These are phyloP conservation scores for Phialemoniopsis sp. DNA, from an alignment of 2,329 filamentous ascomycete genomes.

Conservation along the genomic window DNA sequence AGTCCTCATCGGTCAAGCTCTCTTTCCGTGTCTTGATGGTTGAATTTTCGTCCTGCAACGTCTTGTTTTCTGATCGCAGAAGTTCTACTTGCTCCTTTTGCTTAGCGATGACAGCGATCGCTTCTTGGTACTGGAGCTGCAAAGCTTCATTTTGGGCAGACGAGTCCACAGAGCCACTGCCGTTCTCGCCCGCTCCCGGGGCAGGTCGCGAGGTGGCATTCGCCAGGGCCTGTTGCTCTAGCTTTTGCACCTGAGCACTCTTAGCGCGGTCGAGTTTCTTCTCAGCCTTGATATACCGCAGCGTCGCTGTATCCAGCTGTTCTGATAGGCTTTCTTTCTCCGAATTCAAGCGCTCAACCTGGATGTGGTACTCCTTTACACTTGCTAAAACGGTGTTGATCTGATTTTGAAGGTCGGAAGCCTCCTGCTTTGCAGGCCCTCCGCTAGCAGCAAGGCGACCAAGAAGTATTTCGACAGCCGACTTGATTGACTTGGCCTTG, in stretches of 20 bases:
- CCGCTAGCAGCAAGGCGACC: constrained; percentile 45
- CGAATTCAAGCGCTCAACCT: constrained; percentile 68
- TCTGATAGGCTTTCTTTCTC: constrained; percentile 86
- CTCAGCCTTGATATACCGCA: constrained; percentile 92
- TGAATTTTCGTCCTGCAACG: constrained; percentile 73
- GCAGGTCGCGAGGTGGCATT: constrained; percentile 49
- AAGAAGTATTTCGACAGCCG: constrained; percentile 68
- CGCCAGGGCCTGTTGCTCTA: constrained; percentile 84
- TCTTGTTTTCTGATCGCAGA: constrained; percentile 73
- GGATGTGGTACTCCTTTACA: constrained; percentile 76
- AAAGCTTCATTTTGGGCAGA: constrained; percentile 55
- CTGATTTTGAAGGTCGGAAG: constrained; percentile 68
- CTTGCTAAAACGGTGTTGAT: constrained; percentile 71
- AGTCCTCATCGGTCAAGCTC: constrained; percentile 84
- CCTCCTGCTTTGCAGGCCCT: constrained; percentile 59
- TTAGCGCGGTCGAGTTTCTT: constrained; percentile 88
- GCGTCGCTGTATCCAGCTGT: constrained; percentile 80
- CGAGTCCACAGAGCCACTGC: constrained; percentile 29
- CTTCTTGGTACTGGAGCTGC: constrained; percentile 73
- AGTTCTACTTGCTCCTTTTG: constrained; percentile 81
- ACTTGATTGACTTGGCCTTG: constrained; percentile 72
- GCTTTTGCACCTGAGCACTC: constrained; percentile 83
- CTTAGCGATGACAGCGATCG: constrained; percentile 70
- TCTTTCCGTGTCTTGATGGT: constrained; percentile 64
- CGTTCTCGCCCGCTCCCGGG: constrained; percentile 42